A percentile compares a stretch with the other conserved stretches of the same genome.
Evolutionary conservation across 2,329 filamentous ascomycete species (phyloP).

Genomic region (Capronia coronata): DNA sequence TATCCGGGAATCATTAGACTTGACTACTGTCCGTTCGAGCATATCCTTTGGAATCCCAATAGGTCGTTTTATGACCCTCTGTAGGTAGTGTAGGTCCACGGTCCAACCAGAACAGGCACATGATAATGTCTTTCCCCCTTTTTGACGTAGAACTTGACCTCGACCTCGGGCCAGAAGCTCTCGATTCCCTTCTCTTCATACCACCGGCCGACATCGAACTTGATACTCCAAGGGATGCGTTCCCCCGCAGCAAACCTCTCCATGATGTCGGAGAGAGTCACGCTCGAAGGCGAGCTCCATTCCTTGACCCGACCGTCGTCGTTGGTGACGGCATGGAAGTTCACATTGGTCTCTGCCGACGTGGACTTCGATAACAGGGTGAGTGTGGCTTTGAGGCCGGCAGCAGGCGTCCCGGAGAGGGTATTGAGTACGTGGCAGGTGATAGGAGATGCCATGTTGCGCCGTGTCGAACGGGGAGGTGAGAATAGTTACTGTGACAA

Average conservation of each 20-base stretch:
- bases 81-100: slow-evolving; percentile 48
- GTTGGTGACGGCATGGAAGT: slow-evolving; percentile 39
- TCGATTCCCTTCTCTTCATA: slow-evolving; percentile 43
- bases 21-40: no score
- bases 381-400: slow-evolving; percentile 45
- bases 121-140: slow-evolving; percentile 46
- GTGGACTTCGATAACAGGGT: slow-evolving; percentile 52
- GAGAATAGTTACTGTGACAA: background rate
- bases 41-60: no score
- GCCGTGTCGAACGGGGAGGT: background rate
- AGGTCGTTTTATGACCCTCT: slow-evolving; percentile 43
- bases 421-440: slow-evolving; percentile 48
- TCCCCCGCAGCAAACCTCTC: slow-evolving; percentile 29
- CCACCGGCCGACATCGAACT: slow-evolving; percentile 43
- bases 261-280: slow-evolving; percentile 25
- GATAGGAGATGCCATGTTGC: slow-evolving; percentile 35
- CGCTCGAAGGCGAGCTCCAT: slow-evolving; percentile 34
- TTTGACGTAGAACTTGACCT: slow-evolving; percentile 46
- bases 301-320: slow-evolving; percentile 43
- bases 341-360: slow-evolving; percentile 23
- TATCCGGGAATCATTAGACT: no score
- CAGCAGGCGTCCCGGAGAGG: slow-evolving; percentile 40
- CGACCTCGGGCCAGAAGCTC: slow-evolving; percentile 47
- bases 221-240: slow-evolving; percentile 43
- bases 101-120: slow-evolving; percentile 46